Base-by-base conservation (phyloP, 2,329 filamentous ascomycete species). In the Ophiostoma perfectum region DNA sequence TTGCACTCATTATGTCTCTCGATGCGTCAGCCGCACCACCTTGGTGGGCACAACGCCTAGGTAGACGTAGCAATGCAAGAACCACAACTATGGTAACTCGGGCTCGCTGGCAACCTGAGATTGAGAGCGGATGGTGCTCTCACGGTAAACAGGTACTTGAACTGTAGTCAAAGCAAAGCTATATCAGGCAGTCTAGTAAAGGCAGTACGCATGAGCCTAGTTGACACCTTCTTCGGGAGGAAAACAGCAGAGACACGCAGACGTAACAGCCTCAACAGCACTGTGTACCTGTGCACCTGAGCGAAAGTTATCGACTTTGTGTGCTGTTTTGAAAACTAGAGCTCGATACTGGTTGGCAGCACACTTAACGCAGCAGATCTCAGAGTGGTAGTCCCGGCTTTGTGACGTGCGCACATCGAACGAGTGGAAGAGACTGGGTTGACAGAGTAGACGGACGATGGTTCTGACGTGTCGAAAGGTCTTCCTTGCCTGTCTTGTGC, bases 21-120 rank as follows among this genome's bases (percentile, higher is more conserved):
- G 49, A 36, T 36, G 12, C 42, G 49, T 12, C 60, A 58, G 68
- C 65, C 65, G 42, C 68, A 67, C 66, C 66, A 55, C 52, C 55
- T 44, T 12, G 66, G 66, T 67, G 66, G 63, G 66, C 66, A 65
- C 66, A 38, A 66, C 36, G 65, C 65, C 65, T 14, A 18, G 8
- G 44, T 36, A n/a, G 62, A 58, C 11, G 38, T 18, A 16, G 42
- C 14, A 52, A 39, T 3, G 64, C 47, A 64, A 14, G 14, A 9
- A 27, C 9, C 5, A 18, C n/a, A 8, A 6, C 49, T n/a, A 14
- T 52, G 49, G n/a, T n/a, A 7, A 18, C 18, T 6, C 16, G n/a
- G 49, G 49, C 49, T 52, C 11, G 7, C 11, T 44, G 42, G 42
- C 42, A 6, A 44, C 42, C 7, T 44, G 42, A 44, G 42, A 12